phyloP scores from a whole-genome alignment of 768 basidiomycete genomes.

The Lentinula boryana region DNA sequence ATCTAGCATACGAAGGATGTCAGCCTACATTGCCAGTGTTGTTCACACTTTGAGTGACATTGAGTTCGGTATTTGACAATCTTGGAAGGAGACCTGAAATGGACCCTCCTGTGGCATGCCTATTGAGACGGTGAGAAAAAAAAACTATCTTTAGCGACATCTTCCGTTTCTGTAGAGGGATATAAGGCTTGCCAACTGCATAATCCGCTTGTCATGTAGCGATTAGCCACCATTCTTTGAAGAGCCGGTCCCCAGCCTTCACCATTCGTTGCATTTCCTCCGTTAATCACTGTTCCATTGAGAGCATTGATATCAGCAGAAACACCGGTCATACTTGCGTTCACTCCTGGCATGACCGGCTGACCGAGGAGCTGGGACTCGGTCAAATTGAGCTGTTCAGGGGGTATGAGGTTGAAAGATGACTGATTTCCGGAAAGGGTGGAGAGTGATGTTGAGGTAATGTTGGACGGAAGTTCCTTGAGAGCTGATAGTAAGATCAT shows the following conservation, averaged over 20 bases:
- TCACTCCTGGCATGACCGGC: slow-evolving; percentile 35
- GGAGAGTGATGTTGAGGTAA: slow-evolving; percentile 55
- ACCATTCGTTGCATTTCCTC: slow-evolving; percentile 48
- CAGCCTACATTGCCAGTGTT: slow-evolving; percentile 72
- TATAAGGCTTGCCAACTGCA: slow-evolving; percentile 73
- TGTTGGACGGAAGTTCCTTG: slow-evolving; percentile 62
- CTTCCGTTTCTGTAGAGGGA: neutral
- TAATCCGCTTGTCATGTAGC: slow-evolving; percentile 76
- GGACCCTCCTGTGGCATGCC: slow-evolving; percentile 85
- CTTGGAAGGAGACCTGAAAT: slow-evolving; percentile 65
- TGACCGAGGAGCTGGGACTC: slow-evolving; percentile 72
- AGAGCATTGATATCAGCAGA: slow-evolving; percentile 55
- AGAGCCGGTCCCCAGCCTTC: slow-evolving; percentile 67
- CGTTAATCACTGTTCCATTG: slow-evolving; percentile 55
- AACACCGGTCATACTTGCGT: slow-evolving; percentile 46
- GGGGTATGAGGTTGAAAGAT: slow-evolving; percentile 63
- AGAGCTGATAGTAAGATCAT: slow-evolving; percentile 79
- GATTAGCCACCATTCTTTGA: slow-evolving; percentile 72
- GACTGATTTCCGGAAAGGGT: slow-evolving; percentile 43
- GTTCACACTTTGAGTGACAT: slow-evolving; percentile 56
- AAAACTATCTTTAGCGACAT: neutral
- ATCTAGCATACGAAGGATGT: neutral
- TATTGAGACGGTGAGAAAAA: slow-evolving; percentile 18
- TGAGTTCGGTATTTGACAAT: slow-evolving; percentile 64
- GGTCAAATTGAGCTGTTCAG: slow-evolving; percentile 75